A percentile compares a stretch with the other conserved stretches of the same genome.
These are phyloP conservation scores for Aspergillus cristatus DNA, from an alignment of 495 filamentous ascomycete species.

Conservation along the genomic window DNA sequence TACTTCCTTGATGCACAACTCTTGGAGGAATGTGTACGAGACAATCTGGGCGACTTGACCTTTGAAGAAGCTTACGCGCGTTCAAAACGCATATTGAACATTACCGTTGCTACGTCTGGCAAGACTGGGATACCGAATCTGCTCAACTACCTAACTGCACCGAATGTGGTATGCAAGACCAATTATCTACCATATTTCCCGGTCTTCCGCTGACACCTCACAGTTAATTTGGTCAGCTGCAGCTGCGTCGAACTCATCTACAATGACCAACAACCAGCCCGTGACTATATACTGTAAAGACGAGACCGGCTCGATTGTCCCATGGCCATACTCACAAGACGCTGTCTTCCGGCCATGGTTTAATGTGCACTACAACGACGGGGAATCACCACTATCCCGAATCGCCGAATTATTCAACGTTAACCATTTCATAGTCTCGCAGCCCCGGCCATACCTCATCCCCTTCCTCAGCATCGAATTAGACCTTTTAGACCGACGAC, in stretches of 20 bases:
- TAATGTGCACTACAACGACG: conserved; percentile 58
- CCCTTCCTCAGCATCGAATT: conserved; percentile 78
- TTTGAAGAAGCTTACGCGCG: conserved; percentile 88
- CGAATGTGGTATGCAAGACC: conserved; percentile 69
- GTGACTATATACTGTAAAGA: conserved; percentile 77
- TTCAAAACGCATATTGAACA: conserved; percentile 84
- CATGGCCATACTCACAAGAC: conserved; percentile 64
- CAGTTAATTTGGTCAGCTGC: conserved; percentile 90
- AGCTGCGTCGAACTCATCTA: conserved; percentile 79
- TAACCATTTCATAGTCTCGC: conserved; percentile 95
- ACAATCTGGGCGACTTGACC: conserved; percentile 81
- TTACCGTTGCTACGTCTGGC: conserved; percentile 70
- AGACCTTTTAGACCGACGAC: conserved; percentile 59
- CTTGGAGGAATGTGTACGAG: conserved; percentile 74
- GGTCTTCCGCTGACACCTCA: conserved; percentile 1
- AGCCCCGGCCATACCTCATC: conserved; percentile 88
- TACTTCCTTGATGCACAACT: conserved; percentile 77
- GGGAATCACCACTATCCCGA: conserved; percentile 70
- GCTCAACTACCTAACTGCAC: conserved; percentile 88
- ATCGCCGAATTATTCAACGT: conserved; percentile 93
- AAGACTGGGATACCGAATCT: conserved; percentile 73
- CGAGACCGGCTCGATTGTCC: conserved; percentile 63
- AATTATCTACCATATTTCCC: not conserved
- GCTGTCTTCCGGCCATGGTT: conserved; percentile 61
- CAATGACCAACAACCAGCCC: conserved; percentile 54